These are phyloP conservation scores for Sporothrix mexicana DNA, from an alignment of 2,329 filamentous ascomycete genomes.

Conservation along the genomic window DNA sequence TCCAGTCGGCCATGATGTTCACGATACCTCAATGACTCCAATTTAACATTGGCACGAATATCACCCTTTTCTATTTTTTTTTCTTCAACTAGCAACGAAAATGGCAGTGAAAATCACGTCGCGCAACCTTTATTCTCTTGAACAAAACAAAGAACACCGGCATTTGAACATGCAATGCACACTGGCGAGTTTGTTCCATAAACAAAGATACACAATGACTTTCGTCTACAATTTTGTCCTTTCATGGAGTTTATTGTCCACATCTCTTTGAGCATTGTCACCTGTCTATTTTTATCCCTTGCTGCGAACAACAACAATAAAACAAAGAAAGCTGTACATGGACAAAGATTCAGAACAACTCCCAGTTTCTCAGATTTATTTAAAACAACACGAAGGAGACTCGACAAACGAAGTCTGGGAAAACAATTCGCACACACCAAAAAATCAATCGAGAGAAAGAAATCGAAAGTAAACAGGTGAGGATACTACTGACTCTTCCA, in stretches of 20 bases:
- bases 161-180: not conserved
- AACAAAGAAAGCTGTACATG: conserved; percentile 1
- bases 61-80: too few species aligned
- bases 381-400: not conserved
- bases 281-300: conserved; percentile 1
- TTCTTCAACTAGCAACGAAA: too few species aligned
- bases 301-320: not conserved
- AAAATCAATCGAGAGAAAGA: too few species aligned
- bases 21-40: too few species aligned
- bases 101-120: not conserved
- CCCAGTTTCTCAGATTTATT: not conserved
- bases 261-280: not conserved
- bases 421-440: not conserved
- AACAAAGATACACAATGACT: conserved; percentile 56
- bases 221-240: too few species aligned
- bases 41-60: too few species aligned
- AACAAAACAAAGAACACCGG: not conserved
- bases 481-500: not conserved
- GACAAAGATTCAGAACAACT: conserved; percentile 8
- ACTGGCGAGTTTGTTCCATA: conserved; percentile 38
- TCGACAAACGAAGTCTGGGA: not conserved
- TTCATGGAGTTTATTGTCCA: not conserved
- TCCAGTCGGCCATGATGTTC: too few species aligned
- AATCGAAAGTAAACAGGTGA: not conserved
- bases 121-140: not conserved